Conservation (phyloP, 345 rosid genomes). For the Murraya koenigii region DNA sequence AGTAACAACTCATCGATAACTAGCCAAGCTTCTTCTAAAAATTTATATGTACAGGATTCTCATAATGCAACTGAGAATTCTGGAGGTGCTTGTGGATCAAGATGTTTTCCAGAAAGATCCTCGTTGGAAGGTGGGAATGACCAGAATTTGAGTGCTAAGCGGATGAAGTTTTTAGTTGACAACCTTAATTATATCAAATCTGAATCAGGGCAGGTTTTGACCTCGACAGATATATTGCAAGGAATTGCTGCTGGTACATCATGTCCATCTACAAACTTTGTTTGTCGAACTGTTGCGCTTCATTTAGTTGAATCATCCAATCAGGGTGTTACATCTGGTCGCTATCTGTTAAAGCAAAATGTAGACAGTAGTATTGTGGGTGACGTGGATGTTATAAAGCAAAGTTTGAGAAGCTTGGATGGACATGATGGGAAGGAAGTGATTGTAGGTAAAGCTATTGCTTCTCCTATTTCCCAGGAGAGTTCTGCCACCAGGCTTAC, state of each 20-base stretch:
- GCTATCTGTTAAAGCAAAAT: slow-evolving; percentile 49
- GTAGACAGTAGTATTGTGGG: slow-evolving; percentile 26
- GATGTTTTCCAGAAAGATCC: slow-evolving; percentile 34
- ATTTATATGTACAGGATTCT: slow-evolving; percentile 28
- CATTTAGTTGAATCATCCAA: slow-evolving; percentile 60
- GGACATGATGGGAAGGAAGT: slow-evolving; percentile 37
- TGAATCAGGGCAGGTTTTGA: slow-evolving; percentile 21
- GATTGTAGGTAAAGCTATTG: slow-evolving; percentile 39
- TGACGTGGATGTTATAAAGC: slow-evolving; percentile 30
- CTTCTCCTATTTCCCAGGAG: slow-evolving; percentile 82
- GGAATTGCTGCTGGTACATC: slow-evolving; percentile 15
- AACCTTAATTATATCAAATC: slow-evolving; percentile 23
- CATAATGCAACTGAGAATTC: slow-evolving; percentile 26
- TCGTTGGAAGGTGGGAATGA: slow-evolving; percentile 33
- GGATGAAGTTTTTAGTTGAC: slow-evolving; percentile 42
- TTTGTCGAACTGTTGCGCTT: slow-evolving; percentile 33
- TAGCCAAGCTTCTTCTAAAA: slow-evolving; percentile 41
- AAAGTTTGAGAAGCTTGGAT: slow-evolving; percentile 19
- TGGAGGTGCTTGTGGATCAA: slow-evolving; percentile 28
- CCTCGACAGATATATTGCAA: slow-evolving; percentile 10
- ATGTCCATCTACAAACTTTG: slow-evolving; percentile 25
- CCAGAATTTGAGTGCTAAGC: slow-evolving; percentile 35
- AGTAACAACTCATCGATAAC: slow-evolving; percentile 53
- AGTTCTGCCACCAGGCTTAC: slow-evolving; percentile 48
- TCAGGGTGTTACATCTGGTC: slow-evolving; percentile 53